Conservation (phyloP, 2,329 filamentous ascomycete genomes). For the Talaromyces atroroseus region DNA sequence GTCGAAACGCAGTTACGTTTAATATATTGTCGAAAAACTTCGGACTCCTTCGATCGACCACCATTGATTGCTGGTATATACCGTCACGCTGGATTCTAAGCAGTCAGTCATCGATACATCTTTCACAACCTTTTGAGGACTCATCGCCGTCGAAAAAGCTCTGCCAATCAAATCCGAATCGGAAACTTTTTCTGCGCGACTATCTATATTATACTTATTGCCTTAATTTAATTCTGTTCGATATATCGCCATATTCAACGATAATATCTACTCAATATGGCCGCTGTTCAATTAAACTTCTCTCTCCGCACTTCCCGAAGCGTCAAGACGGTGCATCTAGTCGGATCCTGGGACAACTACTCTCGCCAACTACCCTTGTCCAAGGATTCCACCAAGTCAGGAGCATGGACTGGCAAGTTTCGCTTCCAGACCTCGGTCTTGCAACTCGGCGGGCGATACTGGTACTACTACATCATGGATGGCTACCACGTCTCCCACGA, state of each 20-base stretch:
- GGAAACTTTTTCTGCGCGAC: conserved; percentile 18
- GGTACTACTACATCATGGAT: conserved; percentile 99
- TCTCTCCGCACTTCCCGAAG: conserved; percentile 90
- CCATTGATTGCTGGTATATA: not conserved
- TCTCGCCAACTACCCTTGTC: conserved; percentile 87
- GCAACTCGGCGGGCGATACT: conserved; percentile 87
- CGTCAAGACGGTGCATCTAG: conserved; percentile 94
- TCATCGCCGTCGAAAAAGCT: conserved; percentile 16
- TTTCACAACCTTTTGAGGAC: conserved; percentile 17
- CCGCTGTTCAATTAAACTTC: conserved; percentile 90
- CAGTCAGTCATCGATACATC: conserved; percentile 17
- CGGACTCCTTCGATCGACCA: not conserved
- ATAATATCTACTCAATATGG: conserved; percentile 65
- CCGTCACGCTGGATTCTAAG: conserved; percentile 1
- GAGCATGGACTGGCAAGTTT: conserved; percentile 94
- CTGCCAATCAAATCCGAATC: conserved; percentile 11
- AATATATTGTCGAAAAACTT: not conserved
- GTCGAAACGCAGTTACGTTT: not conserved
- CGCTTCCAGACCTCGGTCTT: conserved; percentile 85
- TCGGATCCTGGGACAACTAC: conserved; percentile 99
- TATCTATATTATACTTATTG: conserved; percentile 14
- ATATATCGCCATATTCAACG: conserved; percentile 24
- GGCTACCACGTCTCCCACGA: conserved; percentile 98
- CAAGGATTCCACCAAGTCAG: conserved; percentile 80
- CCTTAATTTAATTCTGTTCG: conserved; percentile 19